phyloP scores from a whole-genome alignment of 2,329 filamentous ascomycete genomes.

The Fusarium buharicum region DNA sequence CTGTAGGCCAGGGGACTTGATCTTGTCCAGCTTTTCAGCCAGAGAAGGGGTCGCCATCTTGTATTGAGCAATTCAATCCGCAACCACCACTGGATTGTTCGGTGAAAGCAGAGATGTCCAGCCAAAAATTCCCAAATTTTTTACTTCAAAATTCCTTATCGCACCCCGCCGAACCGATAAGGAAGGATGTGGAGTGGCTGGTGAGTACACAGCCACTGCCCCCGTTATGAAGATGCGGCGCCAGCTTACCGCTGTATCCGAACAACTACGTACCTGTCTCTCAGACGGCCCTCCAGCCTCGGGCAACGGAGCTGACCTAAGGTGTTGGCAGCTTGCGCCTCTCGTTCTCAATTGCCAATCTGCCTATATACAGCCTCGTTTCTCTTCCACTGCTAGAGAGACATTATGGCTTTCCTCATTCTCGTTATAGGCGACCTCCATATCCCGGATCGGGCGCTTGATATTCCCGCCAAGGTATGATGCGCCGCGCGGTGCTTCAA shows the following conservation, averaged over 20 bases:
- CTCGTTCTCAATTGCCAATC: conserved; percentile 36
- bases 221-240: conserved; percentile 40
- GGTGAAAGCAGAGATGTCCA: conserved; percentile 38
- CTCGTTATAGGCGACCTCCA: conserved; percentile 93
- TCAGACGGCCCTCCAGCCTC: conserved; percentile 46
- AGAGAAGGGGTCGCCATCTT: conserved; percentile 64
- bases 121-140: conserved; percentile 46
- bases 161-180: conserved; percentile 46
- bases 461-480: conserved; percentile 86
- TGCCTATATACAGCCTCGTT: conserved; percentile 29
- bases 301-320: conserved; percentile 26
- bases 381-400: conserved; percentile 36
- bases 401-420: conserved; percentile 85
- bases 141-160: conserved; percentile 46
- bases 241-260: conserved; percentile 48
- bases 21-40: conserved; percentile 95
- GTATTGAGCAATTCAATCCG: conserved; percentile 45
- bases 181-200: conserved; percentile 35
- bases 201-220: conserved; percentile 29
- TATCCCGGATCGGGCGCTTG: conserved; percentile 90
- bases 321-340: conserved; percentile 41
- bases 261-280: conserved; percentile 36
- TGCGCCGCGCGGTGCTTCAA: conserved; percentile 17
- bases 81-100: conserved; percentile 45
- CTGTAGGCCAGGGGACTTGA: conserved; percentile 94